Base-by-base conservation (phyloP, 1,139 yeast species). In the Suhomyces coccinellae region DNA sequence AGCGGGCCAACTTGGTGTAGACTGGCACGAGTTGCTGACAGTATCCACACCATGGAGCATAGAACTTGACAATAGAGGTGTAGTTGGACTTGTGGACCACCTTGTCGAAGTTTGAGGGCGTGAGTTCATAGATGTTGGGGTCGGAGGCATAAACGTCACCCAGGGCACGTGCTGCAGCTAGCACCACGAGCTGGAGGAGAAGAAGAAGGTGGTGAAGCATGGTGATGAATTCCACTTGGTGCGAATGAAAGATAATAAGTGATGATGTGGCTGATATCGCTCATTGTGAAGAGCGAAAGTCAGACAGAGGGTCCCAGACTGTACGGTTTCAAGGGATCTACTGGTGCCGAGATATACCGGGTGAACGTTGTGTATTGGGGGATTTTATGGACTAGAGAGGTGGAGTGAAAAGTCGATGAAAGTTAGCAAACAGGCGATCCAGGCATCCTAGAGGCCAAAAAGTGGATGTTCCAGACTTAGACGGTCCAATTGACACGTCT, bases 21-120 rank as follows among this genome's bases (percentile, higher is more conserved):
- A 80, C 72, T 3, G 80, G 78, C 51, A 76, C 74, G 48, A 86
- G 63, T 49, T 80, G 75, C 51, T 79, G 74, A 57, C 95, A 86
- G 59, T 85, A 82, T 1, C 91, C 90, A 71, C 98, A 93, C 98
- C 98, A 93, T 32, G 98, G 98, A 4, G 98, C 98, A 63, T 93
- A 93, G 62, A 91, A 93, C 65, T 90, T 91, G 15, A 93, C 95
- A 6, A 91, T 70, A 2, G 96, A 69, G 3, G 96, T 85, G 55
- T 88, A 87, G 61, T 89, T 88, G 7, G 95, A 73, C 33, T 71
- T 65, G 40, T 81, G 72, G 4, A 91, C 82, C 40, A 82, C 85
- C 51, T 78, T 76, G 48, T 83, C 80, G 60, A 91, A 90, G 39
- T 69, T 82, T 14, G 71, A 58, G 0, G 82, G 67, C 10, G 75